Percentiles rank a stretch among this genome's conserved stretches.
phyloP scores from a whole-genome alignment of 352 stramenopile genomes.

The Globisporangium spinosum region DNA sequence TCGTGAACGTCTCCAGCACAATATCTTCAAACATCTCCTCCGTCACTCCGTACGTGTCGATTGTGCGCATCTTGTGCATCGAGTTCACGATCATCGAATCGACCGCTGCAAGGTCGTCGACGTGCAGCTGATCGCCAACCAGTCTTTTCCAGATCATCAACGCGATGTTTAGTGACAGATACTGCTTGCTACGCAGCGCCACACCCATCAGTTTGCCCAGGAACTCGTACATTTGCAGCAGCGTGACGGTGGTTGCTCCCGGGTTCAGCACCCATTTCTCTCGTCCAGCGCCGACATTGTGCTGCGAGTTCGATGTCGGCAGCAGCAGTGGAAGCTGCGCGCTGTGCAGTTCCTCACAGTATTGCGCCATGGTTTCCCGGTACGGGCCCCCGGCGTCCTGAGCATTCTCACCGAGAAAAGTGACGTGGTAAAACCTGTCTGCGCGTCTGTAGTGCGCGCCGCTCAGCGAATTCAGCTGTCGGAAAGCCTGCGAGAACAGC shows the following conservation, averaged over 20 bases:
- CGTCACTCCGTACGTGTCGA: slow-evolving; percentile 69
- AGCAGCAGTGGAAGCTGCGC: slow-evolving; percentile 86
- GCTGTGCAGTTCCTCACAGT: slow-evolving; percentile 78
- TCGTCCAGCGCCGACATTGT: slow-evolving; percentile 83
- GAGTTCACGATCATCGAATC: slow-evolving; percentile 88
- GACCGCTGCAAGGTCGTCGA: slow-evolving; percentile 82
- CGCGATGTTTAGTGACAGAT: slow-evolving; percentile 84
- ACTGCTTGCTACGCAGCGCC: slow-evolving; percentile 83
- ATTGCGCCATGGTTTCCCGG: slow-evolving; percentile 83
- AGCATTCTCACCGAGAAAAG: slow-evolving; percentile 84
- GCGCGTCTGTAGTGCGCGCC: slow-evolving; percentile 59
- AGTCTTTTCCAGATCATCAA: slow-evolving; percentile 90
- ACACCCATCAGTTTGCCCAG: slow-evolving; percentile 91
- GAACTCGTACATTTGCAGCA: slow-evolving; percentile 88
- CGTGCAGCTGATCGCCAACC: slow-evolving; percentile 55
- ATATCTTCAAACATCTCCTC: slow-evolving; percentile 89
- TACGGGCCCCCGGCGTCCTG: slow-evolving; percentile 86
- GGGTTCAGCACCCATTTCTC: slow-evolving; percentile 92
- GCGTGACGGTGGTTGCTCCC: slow-evolving; percentile 35
- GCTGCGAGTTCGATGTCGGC: slow-evolving; percentile 82
- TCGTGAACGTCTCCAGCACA: slow-evolving; percentile 90
- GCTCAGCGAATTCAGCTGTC: slow-evolving; percentile 65
- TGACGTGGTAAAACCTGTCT: slow-evolving; percentile 78
- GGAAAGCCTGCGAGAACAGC: slow-evolving; percentile 84
- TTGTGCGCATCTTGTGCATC: slow-evolving; percentile 82